phyloP scores from a whole-genome alignment of 306 rosid genomes.

The Morella rubra region DNA sequence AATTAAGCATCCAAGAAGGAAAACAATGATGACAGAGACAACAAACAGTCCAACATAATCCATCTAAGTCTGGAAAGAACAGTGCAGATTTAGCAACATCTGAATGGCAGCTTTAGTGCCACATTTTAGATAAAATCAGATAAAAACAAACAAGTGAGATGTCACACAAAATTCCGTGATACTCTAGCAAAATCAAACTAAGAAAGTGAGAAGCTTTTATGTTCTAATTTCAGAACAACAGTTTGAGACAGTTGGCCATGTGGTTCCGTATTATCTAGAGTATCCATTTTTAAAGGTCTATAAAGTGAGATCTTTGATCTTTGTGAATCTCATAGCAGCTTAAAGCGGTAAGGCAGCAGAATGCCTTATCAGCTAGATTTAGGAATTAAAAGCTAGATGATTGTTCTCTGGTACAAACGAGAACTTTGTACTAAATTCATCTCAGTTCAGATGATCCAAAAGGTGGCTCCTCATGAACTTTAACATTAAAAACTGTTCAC shows the following conservation, averaged over 20 bases:
- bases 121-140: too few relatives aligned
- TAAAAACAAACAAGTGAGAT: not conserved
- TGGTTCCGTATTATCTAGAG: not conserved
- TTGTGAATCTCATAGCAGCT: not conserved
- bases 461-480: too few relatives aligned
- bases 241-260: not conserved
- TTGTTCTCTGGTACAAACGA: not conserved
- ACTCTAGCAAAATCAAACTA: not conserved
- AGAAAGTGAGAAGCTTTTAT: not conserved
- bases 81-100: constrained; percentile 10
- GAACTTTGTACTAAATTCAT: not conserved
- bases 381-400: not conserved
- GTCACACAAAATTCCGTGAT: not conserved
- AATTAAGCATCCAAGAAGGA: not conserved
- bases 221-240: not conserved
- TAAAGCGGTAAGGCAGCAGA: not conserved
- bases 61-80: not conserved
- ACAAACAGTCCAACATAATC: not conserved
- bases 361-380: not conserved
- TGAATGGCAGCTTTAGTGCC: not conserved
- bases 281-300: not conserved
- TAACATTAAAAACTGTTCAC: not conserved
- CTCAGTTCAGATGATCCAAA: not conserved
- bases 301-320: not conserved
- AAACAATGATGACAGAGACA: not conserved